These are phyloP conservation scores for Zygosaccharomyces bisporus DNA, from an alignment of 805 yeast species.

Conservation along the genomic window DNA sequence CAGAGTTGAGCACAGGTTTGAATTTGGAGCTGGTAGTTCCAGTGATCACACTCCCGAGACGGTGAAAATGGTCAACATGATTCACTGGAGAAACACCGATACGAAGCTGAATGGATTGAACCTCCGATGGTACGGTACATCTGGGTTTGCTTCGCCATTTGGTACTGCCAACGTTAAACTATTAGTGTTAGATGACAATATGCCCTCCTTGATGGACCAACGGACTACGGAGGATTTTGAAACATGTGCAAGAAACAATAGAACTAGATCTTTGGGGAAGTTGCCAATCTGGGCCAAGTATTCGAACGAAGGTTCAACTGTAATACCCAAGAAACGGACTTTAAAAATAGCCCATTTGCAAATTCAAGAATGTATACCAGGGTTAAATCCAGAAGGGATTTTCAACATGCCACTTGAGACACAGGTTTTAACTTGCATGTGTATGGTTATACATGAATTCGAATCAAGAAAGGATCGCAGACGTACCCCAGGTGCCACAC, in stretches of 20 bases:
- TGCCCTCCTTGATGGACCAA: conserved; percentile 33
- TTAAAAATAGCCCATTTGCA: conserved; percentile 25
- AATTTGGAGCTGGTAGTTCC: conserved; percentile 27
- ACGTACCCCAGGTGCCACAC: conserved; percentile 11
- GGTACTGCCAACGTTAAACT: conserved; percentile 38
- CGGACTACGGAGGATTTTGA: conserved; percentile 18
- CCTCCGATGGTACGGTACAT: conserved; percentile 41
- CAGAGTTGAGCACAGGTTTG: conserved; percentile 31
- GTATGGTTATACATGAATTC: conserved; percentile 32
- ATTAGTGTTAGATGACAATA: conserved; percentile 34
- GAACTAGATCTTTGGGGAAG: conserved; percentile 22
- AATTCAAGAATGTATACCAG: conserved; percentile 20
- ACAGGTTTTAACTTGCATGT: conserved; percentile 33
- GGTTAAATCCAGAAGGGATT: conserved; percentile 13
- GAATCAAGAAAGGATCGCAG: conserved; percentile 34
- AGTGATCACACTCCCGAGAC: conserved; percentile 22
- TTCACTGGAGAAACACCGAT: conserved; percentile 35
- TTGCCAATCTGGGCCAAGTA: conserved; percentile 34
- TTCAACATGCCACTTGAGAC: conserved; percentile 29
- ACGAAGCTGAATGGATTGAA: conserved; percentile 31
- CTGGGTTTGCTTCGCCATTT: conserved; percentile 36
- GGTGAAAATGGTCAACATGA: conserved; percentile 33
- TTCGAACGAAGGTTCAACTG: conserved; percentile 25
- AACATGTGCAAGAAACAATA: conserved; percentile 6
- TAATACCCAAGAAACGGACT: conserved; percentile 31